Base-by-base conservation (phyloP, 371 early-diverging fungal species). In the Syncephalastrum racemosum region DNA sequence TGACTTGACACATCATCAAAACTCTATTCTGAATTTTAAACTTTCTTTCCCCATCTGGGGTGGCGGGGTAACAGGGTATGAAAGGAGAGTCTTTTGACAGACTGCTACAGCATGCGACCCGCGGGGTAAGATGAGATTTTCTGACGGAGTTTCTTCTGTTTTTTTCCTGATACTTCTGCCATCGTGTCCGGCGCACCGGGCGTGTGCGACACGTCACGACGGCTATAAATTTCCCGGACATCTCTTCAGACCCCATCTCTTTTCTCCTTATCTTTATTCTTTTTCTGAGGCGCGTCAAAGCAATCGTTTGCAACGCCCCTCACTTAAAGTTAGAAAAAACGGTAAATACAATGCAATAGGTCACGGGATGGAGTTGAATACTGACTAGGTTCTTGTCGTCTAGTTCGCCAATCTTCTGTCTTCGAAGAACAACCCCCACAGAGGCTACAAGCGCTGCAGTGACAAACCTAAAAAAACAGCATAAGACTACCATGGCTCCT, bases 351-450 rank as follows among this genome's bases (percentile, higher is more conserved):
- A 10, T 41, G 14, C 22, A 44, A 19, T 5, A 15, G 22, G 16
- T 45, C 46, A 45, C 22, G 19, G 16, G 16, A 2, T 45, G 2
- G 44, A 15, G 2, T 49, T 49, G 49, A 22, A 36, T 36, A 40
- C 24, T 53, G 16, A 40, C 22, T 22, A 19, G 14, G 15, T 19
- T 19, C 4, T 52, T 23, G 15, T 45, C 24, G 20, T 19, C 74
- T 13, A 80, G 91, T 92, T 90, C 82, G 86, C 92, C 76, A 94
- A 91, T 80, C 86, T 83, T 55, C 80, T 92, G 63, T 70, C 83
- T 68, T 90, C 90, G 52, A 71, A 88, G 56, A 94, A 95, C 84
- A 95, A 95, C 83, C 87, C 88, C 60, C 87, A 92, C 84, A 82
- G 92, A 81, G 93, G 93, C 67, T 78, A 65, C 71, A 85, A 81